These are phyloP conservation scores for Quercus alba DNA, from an alignment of 306 rosid genomes.

Conservation along the genomic window DNA sequence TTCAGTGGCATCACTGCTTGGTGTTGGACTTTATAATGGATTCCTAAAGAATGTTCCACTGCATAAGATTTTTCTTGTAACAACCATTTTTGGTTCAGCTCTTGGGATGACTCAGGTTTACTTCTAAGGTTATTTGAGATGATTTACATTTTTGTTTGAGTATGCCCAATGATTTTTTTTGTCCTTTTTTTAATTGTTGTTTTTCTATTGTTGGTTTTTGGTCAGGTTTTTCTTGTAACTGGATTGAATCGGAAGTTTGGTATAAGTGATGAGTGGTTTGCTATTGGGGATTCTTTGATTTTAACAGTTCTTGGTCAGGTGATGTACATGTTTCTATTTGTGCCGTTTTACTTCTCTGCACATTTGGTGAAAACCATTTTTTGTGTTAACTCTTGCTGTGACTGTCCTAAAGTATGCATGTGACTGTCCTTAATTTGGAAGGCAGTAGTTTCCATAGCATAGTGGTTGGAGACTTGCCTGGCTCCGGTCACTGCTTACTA, in stretches of 20 bases:
- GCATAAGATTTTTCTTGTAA: conserved; percentile 67
- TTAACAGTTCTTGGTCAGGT: conserved; percentile 96
- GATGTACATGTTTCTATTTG: conserved; percentile 7
- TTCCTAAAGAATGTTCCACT: conserved; percentile 79
- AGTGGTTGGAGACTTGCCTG: neutral
- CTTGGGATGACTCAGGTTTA: conserved; percentile 96
- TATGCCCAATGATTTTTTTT: neutral
- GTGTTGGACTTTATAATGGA: conserved; percentile 93
- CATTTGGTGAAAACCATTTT: neutral
- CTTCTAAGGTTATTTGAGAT: neutral
- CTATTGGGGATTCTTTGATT: conserved; percentile 92
- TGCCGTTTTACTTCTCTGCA: conserved; percentile 20
- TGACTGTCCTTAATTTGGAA: neutral
- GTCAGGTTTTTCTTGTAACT: conserved; percentile 81
- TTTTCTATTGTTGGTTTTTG: conserved; percentile 4
- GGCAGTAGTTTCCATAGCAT: neutral
- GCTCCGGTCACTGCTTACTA: neutral
- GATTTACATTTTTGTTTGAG: conserved; percentile 1
- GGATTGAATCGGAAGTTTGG: conserved; percentile 79
- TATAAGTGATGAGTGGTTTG: conserved; percentile 95
- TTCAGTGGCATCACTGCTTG: conserved; percentile 84
- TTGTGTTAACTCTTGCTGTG: neutral
- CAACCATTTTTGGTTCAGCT: conserved; percentile 69
- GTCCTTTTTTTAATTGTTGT: neutral
- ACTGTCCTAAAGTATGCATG: conserved; percentile 19